phyloP scores from a whole-genome alignment of 192 early-diverging fungal genomes.

The Jimgerdemannia flammicorona region DNA sequence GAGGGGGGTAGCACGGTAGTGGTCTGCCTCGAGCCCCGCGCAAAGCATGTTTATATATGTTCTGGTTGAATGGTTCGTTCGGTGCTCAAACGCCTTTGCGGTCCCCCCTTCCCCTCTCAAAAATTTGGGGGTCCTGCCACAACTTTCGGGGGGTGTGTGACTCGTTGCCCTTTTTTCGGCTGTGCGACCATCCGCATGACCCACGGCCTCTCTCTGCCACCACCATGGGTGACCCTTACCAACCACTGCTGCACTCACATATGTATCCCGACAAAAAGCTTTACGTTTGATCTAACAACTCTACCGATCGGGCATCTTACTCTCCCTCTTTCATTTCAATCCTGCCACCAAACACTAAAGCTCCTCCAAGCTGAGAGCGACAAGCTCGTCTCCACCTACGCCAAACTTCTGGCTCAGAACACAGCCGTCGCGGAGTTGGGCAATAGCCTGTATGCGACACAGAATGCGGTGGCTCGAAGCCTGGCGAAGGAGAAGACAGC shows the following conservation, averaged over 20 bases:
- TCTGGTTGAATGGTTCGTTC: conserved; percentile 1
- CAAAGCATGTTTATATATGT: neutral
- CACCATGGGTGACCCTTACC: neutral
- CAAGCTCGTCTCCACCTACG: neutral
- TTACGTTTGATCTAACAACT: neutral
- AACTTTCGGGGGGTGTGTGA: neutral
- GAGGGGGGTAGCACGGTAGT: neutral
- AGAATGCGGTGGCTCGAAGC: neutral
- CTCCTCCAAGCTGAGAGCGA: neutral
- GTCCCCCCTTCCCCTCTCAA: neutral
- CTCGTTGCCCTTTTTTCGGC: neutral
- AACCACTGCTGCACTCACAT: conserved; percentile 3
- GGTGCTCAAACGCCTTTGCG: neutral
- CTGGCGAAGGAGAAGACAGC: neutral
- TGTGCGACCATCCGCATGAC: neutral
- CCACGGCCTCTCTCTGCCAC: neutral
- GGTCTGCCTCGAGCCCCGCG: neutral
- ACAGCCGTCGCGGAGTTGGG: neutral
- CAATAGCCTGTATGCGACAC: neutral
- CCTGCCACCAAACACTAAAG: neutral
- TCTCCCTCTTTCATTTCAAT: neutral
- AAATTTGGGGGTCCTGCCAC: neutral
- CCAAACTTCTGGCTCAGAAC: neutral
- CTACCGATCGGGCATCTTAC: neutral
- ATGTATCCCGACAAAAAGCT: neutral